phyloP scores from a whole-genome alignment of 441 rosid species.

The Breynia disticha region DNA sequence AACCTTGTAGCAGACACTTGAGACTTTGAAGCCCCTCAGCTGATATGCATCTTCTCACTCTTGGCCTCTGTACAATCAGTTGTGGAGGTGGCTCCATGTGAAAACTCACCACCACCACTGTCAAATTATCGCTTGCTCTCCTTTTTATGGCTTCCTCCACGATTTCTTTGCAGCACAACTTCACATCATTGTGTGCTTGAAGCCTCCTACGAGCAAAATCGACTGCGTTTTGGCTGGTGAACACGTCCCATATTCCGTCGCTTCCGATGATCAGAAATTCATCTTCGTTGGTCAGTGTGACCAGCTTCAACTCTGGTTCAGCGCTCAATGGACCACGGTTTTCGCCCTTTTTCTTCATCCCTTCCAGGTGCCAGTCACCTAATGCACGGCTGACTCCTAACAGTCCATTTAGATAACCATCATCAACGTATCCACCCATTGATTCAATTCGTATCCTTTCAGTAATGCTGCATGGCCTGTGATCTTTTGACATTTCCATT shows the following conservation, averaged over 20 bases:
- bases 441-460: constrained; percentile 44
- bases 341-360: constrained; percentile 39
- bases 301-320: constrained; percentile 53
- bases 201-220: constrained; percentile 45
- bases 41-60: constrained; percentile 43
- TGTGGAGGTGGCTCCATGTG: constrained; percentile 46
- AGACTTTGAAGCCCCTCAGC: constrained; percentile 49
- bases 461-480: constrained; percentile 39
- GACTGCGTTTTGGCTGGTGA: constrained; percentile 54
- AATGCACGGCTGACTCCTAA: constrained; percentile 52
- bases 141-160: constrained; percentile 54
- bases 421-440: constrained; percentile 43
- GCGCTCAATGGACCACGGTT: constrained; percentile 49
- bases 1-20: constrained; percentile 28
- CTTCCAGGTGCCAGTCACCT: constrained; percentile 65
- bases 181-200: constrained; percentile 53
- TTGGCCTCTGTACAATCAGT: constrained; percentile 24
- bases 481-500: constrained; percentile 55
- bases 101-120: constrained; percentile 53
- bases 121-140: constrained; percentile 42
- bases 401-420: constrained; percentile 54
- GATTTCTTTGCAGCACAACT: constrained; percentile 45
- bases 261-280: constrained; percentile 58
- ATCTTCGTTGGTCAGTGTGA: constrained; percentile 42
- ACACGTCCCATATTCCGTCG: constrained; percentile 63